A percentile compares a stretch with the other conserved stretches of the same genome.
These are phyloP conservation scores for Rhynchospora pubera DNA, from an alignment of 176 grass and related monocot genomes.

Conservation along the genomic window DNA sequence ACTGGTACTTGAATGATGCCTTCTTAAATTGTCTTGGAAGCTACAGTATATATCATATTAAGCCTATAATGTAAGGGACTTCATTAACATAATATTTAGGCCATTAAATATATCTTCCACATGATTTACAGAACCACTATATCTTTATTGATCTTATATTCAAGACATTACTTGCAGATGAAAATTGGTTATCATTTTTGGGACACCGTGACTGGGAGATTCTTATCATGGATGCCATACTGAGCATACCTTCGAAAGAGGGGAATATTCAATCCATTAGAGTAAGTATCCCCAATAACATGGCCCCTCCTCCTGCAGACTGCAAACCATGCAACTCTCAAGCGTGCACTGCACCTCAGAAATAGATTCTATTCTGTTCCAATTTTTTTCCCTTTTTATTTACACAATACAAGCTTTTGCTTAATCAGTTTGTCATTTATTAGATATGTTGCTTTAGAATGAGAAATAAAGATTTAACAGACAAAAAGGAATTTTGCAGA, in stretches of 20 bases:
- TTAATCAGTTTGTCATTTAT: not conserved
- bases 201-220: slow-evolving; percentile 40
- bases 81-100: not conserved
- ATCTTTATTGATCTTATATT: not conserved
- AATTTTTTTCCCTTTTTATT: not conserved
- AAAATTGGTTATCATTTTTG: slow-evolving; percentile 49
- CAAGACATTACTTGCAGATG: slow-evolving; percentile 30
- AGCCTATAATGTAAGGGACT: not conserved
- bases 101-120: not conserved
- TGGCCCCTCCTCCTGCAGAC: slow-evolving; percentile 23
- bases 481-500: not conserved
- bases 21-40: not conserved
- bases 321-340: slow-evolving; percentile 42
- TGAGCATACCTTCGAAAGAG: slow-evolving; percentile 40
- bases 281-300: slow-evolving; percentile 48
- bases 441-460: not conserved
- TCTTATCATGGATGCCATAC: slow-evolving; percentile 67
- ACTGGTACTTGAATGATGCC: not conserved
- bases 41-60: not conserved
- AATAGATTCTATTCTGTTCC: slow-evolving; percentile 3
- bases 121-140: not conserved
- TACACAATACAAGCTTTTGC: not conserved
- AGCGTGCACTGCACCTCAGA: not conserved
- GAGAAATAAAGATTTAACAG: not conserved
- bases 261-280: slow-evolving; percentile 48